Evolutionary conservation across 1,284 basidiomycete species (phyloP).

Genomic region (Ustilago crameri): DNA sequence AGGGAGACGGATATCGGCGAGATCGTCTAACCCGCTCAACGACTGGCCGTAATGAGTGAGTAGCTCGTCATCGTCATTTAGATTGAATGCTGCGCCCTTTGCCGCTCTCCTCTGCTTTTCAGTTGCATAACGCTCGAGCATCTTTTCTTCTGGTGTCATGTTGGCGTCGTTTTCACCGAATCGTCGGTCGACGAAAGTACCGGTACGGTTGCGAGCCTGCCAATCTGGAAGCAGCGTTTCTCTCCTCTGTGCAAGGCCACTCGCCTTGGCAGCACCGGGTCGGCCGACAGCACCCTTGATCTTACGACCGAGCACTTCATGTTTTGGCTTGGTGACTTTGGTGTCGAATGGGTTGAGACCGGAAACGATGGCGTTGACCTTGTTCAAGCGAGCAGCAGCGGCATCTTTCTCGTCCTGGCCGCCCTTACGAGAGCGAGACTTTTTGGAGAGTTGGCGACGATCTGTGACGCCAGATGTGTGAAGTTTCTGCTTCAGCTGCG

Average conservation of each 20-base stretch:
- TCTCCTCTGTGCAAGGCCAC: conserved; percentile 80
- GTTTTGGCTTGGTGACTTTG: conserved; percentile 74
- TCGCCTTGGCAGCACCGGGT: conserved; percentile 87
- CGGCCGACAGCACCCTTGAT: conserved; percentile 84
- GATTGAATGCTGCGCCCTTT: conserved; percentile 85
- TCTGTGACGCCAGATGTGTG: conserved; percentile 61
- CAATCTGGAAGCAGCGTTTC: conserved; percentile 85
- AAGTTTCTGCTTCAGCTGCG: conserved; percentile 64
- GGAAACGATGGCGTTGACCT: conserved; percentile 83
- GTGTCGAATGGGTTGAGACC: conserved; percentile 90
- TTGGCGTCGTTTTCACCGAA: conserved; percentile 94
- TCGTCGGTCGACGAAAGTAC: conserved; percentile 90
- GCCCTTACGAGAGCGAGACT: conserved; percentile 54
- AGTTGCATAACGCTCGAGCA: conserved; percentile 93
- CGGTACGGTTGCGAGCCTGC: conserved; percentile 79
- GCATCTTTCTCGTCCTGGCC: conserved; percentile 72
- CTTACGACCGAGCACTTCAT: conserved; percentile 87
- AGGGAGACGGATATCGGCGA: conserved; percentile 74
- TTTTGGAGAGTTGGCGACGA: conserved; percentile 53
- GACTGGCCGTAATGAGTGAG: conserved; percentile 94
- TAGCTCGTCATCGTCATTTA: conserved; percentile 74
- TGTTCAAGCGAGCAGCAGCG: conserved; percentile 69
- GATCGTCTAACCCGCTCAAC: conserved; percentile 84
- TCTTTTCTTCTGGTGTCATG: conserved; percentile 92
- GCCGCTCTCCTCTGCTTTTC: conserved; percentile 73